phyloP scores from a whole-genome alignment of 2,329 filamentous ascomycete species.

The Diaporthe ampelina region DNA sequence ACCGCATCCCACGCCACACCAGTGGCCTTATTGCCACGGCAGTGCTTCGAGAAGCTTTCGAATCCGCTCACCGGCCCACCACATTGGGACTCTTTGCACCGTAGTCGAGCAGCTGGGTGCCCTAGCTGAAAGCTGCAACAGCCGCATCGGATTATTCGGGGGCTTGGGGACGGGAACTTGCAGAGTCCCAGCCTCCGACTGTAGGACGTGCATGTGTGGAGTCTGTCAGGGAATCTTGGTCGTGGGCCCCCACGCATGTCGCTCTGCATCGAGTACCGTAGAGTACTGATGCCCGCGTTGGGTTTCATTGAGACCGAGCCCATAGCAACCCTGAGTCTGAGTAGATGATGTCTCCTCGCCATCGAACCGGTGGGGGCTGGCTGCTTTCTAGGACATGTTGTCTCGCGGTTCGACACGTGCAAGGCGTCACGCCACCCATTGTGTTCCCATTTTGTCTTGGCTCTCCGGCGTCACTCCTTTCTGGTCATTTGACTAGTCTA shows the following conservation, averaged over 20 bases:
- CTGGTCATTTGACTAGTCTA: not conserved
- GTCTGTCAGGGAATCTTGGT: not conserved
- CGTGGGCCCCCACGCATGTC: not conserved
- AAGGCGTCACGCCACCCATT: slow-evolving; percentile 13
- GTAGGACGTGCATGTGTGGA: not conserved
- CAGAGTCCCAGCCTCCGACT: not conserved
- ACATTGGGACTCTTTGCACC: not conserved
- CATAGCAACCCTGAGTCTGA: not conserved
- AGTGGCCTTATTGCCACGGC: not conserved
- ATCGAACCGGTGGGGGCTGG: not conserved
- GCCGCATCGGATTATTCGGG: slow-evolving; percentile 11
- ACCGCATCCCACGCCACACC: not conserved
- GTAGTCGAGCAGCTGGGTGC: not conserved
- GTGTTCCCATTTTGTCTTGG: not conserved
- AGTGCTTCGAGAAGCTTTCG: slow-evolving; percentile 20
- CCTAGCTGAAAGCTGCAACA: not conserved
- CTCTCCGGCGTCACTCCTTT: not conserved
- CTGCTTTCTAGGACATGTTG: not conserved
- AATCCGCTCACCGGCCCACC: not conserved
- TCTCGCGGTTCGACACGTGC: slow-evolving; percentile 10
- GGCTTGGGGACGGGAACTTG: not conserved
- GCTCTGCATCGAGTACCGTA: not conserved
- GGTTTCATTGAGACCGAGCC: not conserved
- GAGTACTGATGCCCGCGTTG: not conserved
- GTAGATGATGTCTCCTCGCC: not conserved